Percentiles rank a stretch among this genome's conserved stretches.
phyloP scores from a whole-genome alignment of 805 yeast species.

The Candida glaebosa region DNA sequence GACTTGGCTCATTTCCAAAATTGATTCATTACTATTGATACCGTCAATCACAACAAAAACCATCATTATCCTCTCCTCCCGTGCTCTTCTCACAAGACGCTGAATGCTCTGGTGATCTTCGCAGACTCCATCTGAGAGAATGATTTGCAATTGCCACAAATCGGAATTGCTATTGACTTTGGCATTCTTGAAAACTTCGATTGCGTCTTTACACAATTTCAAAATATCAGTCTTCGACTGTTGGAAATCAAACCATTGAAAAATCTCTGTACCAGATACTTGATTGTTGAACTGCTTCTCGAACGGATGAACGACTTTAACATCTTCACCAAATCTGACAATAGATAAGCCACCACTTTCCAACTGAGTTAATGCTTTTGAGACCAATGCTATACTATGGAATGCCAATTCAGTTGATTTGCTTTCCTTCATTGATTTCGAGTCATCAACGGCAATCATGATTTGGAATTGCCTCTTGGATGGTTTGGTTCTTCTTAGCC shows the following conservation, averaged over 20 bases:
- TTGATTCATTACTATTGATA: conserved; percentile 76
- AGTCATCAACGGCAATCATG: conserved; percentile 96
- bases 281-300: conserved; percentile 72
- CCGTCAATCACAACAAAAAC: conserved; percentile 95
- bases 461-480: conserved; percentile 96
- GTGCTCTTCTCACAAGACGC: conserved; percentile 82
- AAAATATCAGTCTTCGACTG: conserved; percentile 84
- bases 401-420: conserved; percentile 87
- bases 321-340: conserved; percentile 83
- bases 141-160: conserved; percentile 90
- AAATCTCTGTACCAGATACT: conserved; percentile 78
- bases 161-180: conserved; percentile 47
- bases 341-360: conserved; percentile 93
- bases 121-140: conserved; percentile 94
- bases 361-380: conserved; percentile 88
- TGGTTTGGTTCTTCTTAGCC: conserved; percentile 97
- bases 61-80: conserved; percentile 89
- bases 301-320: conserved; percentile 85
- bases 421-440: conserved; percentile 95
- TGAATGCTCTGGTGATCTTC: conserved; percentile 87
- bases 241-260: conserved; percentile 87
- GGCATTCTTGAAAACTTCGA: conserved; percentile 67
- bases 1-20: conserved; percentile 93
- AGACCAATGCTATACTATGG: conserved; percentile 89
- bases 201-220: conserved; percentile 66